Conservation (phyloP, 2,329 filamentous ascomycete genomes). For the Aureobasidium uvarum region DNA sequence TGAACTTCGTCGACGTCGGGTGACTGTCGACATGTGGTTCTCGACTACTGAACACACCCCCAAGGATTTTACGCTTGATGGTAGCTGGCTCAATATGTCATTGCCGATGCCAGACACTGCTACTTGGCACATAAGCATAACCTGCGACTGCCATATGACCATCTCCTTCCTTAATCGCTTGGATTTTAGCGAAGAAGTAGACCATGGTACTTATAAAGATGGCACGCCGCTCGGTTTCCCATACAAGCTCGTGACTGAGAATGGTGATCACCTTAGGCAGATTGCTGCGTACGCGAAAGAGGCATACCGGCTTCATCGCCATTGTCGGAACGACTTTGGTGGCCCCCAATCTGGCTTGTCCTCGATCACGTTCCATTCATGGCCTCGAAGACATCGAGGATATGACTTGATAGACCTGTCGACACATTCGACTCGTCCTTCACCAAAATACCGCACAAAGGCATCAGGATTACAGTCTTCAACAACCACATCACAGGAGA, state of each 20-base stretch:
- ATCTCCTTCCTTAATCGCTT: not conserved
- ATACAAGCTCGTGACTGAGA: not conserved
- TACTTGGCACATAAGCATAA: conserved; percentile 1
- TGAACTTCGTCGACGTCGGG: not conserved
- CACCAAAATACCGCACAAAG: not conserved
- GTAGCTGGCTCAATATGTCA: conserved; percentile 5
- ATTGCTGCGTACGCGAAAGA: not conserved
- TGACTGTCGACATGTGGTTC: conserved; percentile 17
- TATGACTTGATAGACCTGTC: not conserved
- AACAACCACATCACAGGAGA: not conserved
- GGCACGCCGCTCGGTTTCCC: not conserved
- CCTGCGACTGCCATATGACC: conserved; percentile 12
- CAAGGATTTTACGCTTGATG: conserved; percentile 8
- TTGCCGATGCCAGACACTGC: not conserved
- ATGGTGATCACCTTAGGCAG: conserved; percentile 2
- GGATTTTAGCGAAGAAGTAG: not conserved
- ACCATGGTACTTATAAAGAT: not conserved
- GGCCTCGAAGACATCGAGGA: not conserved
- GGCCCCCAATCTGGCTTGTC: not conserved
- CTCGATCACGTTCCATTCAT: not conserved
- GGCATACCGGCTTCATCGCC: conserved; percentile 9
- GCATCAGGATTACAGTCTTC: not conserved
- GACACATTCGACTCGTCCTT: not conserved
- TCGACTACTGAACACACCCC: not conserved
- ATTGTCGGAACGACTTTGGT: conserved; percentile 5